Evolutionary conservation across 2,329 filamentous ascomycete species (phyloP), one percentile per base, ranked within the genome.

Genomic region (Orbilia quercus): DNA sequence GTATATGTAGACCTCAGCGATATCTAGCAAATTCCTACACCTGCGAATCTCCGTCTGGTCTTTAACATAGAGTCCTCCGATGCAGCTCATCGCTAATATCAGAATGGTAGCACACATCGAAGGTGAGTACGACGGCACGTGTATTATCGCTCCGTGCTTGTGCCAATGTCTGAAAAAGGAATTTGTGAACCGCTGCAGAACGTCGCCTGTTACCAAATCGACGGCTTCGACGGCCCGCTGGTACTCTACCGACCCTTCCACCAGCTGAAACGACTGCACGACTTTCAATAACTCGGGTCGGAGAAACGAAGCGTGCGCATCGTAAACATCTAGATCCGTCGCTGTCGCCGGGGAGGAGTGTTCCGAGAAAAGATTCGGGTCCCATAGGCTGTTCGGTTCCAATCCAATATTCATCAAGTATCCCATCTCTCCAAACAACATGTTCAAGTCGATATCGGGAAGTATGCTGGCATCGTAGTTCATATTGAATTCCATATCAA

Each of bases 21-120:
- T 65, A 42, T 72, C 67, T 2, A 72, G 40, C 12, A 72, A 11
- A 25, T 36, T 50, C 40, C 45, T 59, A 20, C 53, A 54, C 11
- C 54, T 40, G 4, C 54, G 38, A 9, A 72, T 64, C n/a, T 72
- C 67, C 2, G 9, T 51, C 11, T 63, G 25, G 36, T 72, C 59
- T 34, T 72, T 72, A 0, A 65, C 59, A n/a, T 72, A 72, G 14
- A 72, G 28, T 5, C 67, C 67, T 12, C 67, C 67, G 18, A 72
- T 72, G n/a, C 59, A 64, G 40, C 59, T 65, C 67, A 72, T 72
- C 9, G 67, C 59, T 1, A 72, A 40, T 65, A 72, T 72, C n/a
- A 72, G 22, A 9, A 60, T 31, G 16, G 67, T 72, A 23, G 67
- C 53, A 25, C 53, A 64, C 5, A 59, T 72, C 7, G 45, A 38